A percentile compares a stretch with the other conserved stretches of the same genome.
Evolutionary conservation across 352 stramenopile species (phyloP).

Genomic region (Pythium aphanidermatum): DNA sequence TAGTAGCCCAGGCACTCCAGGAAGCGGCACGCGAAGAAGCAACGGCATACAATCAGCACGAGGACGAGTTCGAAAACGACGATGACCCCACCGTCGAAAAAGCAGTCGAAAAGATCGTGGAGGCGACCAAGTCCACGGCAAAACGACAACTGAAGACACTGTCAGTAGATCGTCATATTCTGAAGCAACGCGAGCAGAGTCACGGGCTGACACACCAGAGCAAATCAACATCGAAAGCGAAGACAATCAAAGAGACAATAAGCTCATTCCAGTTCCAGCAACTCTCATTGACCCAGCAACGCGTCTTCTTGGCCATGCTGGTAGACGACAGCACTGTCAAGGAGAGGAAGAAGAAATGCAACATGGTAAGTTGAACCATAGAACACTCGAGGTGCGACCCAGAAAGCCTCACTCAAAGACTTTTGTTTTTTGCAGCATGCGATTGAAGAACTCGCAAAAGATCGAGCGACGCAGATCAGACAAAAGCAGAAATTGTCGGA

Average conservation of each 20-base stretch:
- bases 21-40: conserved; percentile 33
- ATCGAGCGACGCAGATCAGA: conserved; percentile 27
- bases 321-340: conserved; percentile 15
- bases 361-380: conserved; percentile 28
- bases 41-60: conserved; percentile 25
- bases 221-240: conserved; percentile 23
- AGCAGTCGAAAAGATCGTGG: conserved; percentile 16
- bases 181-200: conserved; percentile 22
- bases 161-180: conserved; percentile 30
- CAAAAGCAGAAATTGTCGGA: conserved; percentile 27
- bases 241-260: conserved; percentile 49
- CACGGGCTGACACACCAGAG: conserved; percentile 12
- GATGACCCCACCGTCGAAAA: conserved; percentile 13
- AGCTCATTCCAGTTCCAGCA: conserved; percentile 56
- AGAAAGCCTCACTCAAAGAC: too few species aligned
- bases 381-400: too few species aligned
- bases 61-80: conserved; percentile 51
- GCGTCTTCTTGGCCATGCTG: conserved; percentile 57
- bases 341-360: conserved; percentile 12
- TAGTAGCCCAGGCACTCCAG: conserved; percentile 27
- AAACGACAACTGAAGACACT: conserved; percentile 1
- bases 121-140: not conserved
- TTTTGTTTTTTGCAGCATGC: conserved; percentile 21
- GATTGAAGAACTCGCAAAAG: conserved; percentile 41
- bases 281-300: conserved; percentile 49